phyloP scores from a whole-genome alignment of 257 asterid genomes.

The Solanum gandarillasii region DNA sequence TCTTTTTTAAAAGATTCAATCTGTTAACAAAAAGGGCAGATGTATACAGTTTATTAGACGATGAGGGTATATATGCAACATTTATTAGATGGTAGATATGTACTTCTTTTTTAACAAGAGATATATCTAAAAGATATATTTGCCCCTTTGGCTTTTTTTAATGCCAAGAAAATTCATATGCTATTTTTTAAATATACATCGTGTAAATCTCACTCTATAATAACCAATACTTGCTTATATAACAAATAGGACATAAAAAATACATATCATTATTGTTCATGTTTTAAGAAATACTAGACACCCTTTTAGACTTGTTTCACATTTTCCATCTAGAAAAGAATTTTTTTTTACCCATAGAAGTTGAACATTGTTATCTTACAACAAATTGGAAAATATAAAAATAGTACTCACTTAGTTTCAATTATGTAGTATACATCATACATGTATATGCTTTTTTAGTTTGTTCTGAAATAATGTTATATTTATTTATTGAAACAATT shows the following conservation, averaged over 20 bases:
- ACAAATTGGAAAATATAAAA: neutral
- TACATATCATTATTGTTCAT: neutral
- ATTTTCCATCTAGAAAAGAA: neutral
- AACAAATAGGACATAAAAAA: neutral
- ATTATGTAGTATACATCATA: neutral
- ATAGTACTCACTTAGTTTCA: neutral
- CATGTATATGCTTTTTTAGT: neutral
- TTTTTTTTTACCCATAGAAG: neutral
- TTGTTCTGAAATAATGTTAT: neutral
- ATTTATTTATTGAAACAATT: neutral
- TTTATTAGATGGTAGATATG: too few species aligned
- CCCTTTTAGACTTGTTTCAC: neutral
- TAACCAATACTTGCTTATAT: neutral
- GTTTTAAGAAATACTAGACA: neutral
- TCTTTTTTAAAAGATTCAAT: too few species aligned
- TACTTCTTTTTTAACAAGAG: too few species aligned
- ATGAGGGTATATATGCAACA: too few species aligned
- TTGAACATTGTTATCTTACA: neutral
- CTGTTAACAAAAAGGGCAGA: too few species aligned
- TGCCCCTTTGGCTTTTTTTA: neutral
- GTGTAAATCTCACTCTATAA: neutral
- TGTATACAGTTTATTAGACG: too few species aligned
- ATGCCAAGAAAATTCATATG: neutral
- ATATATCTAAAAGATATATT: too few species aligned
- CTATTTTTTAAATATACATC: too few species aligned